Percentiles rank a stretch among this genome's conserved stretches.
Evolutionary conservation across 352 stramenopile species (phyloP).

Genomic region (Phytopythium boreale): DNA sequence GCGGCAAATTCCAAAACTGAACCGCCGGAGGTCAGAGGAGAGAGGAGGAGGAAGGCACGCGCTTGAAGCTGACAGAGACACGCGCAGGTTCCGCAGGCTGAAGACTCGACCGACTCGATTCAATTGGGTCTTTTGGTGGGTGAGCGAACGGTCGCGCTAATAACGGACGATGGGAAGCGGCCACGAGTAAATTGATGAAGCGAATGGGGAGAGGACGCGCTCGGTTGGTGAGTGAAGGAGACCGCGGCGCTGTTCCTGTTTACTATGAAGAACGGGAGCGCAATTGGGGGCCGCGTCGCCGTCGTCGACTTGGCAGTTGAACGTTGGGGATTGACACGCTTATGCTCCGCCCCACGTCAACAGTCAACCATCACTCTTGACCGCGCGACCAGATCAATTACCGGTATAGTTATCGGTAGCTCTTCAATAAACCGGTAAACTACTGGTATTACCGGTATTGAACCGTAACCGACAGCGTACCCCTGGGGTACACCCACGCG

Average conservation of each 20-base stretch:
- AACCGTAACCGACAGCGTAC: too few relatives aligned
- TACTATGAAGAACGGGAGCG: not conserved
- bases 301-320: not conserved
- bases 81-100: not conserved
- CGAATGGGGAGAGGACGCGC: not conserved
- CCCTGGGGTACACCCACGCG: too few relatives aligned
- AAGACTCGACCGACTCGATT: not conserved
- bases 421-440: not conserved
- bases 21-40: not conserved
- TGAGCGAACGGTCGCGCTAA: not conserved
- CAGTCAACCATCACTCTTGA: constrained; percentile 1
- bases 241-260: not conserved
- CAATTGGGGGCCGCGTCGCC: not conserved
- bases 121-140: not conserved
- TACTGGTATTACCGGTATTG: not conserved
- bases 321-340: not conserved
- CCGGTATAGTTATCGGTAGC: too few relatives aligned
- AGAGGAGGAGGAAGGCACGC: not conserved
- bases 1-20: not conserved
- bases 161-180: not conserved
- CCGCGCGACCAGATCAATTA: constrained; percentile 1
- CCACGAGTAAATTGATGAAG: not conserved
- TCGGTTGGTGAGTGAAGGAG: not conserved
- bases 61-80: constrained; percentile 2
- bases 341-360: constrained; percentile 1